These are phyloP conservation scores for Globisporangium nagaii DNA, from an alignment of 352 stramenopile species.

Conservation along the genomic window DNA sequence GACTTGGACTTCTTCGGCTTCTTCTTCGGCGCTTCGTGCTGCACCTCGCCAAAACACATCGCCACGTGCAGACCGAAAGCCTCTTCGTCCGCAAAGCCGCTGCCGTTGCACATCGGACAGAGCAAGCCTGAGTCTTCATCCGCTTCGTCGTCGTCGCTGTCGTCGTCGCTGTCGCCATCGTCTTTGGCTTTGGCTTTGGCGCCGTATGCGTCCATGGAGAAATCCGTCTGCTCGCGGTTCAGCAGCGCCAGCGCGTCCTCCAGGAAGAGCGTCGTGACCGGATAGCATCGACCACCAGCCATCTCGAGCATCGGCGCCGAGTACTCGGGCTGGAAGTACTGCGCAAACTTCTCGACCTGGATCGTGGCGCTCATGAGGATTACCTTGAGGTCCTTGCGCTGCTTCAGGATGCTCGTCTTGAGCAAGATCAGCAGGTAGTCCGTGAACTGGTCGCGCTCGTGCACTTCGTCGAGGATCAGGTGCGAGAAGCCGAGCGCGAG, in stretches of 20 bases:
- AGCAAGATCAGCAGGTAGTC: slow-evolving; percentile 96
- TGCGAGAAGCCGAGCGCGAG: slow-evolving; percentile 84
- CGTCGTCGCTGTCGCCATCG: background rate
- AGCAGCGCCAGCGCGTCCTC: slow-evolving; percentile 77
- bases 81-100: slow-evolving; percentile 69
- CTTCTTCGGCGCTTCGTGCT: slow-evolving; percentile 11
- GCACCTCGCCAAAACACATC: slow-evolving; percentile 62
- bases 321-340: slow-evolving; percentile 86
- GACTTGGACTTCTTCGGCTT: slow-evolving; percentile 12
- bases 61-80: slow-evolving; percentile 86
- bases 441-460: slow-evolving; percentile 94
- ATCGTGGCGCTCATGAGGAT: slow-evolving; percentile 97
- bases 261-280: slow-evolving; percentile 91
- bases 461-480: slow-evolving; percentile 95
- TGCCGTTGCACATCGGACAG: slow-evolving; percentile 80
- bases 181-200: background rate
- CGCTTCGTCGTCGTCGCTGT: background rate
- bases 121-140: slow-evolving; percentile 25
- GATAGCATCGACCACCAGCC: slow-evolving; percentile 79
- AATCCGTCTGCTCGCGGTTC: slow-evolving; percentile 17
- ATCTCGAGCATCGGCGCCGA: slow-evolving; percentile 72
- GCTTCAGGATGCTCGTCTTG: slow-evolving; percentile 80
- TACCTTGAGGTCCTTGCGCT: slow-evolving; percentile 83
- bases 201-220: slow-evolving; percentile 12
- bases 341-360: slow-evolving; percentile 89